Evolutionary conservation across 495 filamentous ascomycete species (phyloP), one percentile per base, ranked within the genome.

Genomic region (Penicillium waksmanii): DNA sequence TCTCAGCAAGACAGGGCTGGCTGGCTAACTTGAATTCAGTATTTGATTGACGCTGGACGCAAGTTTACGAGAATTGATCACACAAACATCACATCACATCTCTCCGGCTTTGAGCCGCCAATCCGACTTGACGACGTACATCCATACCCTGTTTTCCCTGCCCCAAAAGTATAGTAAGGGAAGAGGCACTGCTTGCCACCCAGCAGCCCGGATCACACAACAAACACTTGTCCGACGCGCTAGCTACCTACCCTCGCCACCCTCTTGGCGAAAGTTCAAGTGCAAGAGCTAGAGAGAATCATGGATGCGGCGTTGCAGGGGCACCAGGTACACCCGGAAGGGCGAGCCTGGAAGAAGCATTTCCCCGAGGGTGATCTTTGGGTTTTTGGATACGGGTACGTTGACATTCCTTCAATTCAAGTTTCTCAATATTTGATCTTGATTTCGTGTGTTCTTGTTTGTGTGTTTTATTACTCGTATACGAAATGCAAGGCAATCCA

Each of bases 301-400:
- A 75, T 75, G 72, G 64, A 63, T 10, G 57, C 66, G 19, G 49
- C 42, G 44, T 60, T 64, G 34, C 60, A 67, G 53, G 66, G 65
- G 9, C 66, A 64, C 34, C 66, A 66, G 31, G 61, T 69, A 11
- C 64, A 73, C 44, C 68, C 66, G 15, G 65, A 71, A 6, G 74
- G 73, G 15, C 76, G 74, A 31, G 74, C 71, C 38, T 81, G 78
- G 77, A 73, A 71, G 18, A 69, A 63, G 35, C 71, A 80, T 61
- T 79, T 79, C 43, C 74, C 77, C 2, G 61, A 75, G 53, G 72
- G 81, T 27, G 90, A 91, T 64, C 89, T 94, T 63, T 96, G 92
- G 92, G 77, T 96, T 48, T 96, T 94, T 76, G 92, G 92, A 35
- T 96, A 96, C 68, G 92, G 92, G 92, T 96, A 73, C 73, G 82